Percentiles rank a stretch among this genome's conserved stretches.
Evolutionary conservation across 768 basidiomycete genomes (phyloP).

Genomic region (Coprinellus aureogranulatus): DNA sequence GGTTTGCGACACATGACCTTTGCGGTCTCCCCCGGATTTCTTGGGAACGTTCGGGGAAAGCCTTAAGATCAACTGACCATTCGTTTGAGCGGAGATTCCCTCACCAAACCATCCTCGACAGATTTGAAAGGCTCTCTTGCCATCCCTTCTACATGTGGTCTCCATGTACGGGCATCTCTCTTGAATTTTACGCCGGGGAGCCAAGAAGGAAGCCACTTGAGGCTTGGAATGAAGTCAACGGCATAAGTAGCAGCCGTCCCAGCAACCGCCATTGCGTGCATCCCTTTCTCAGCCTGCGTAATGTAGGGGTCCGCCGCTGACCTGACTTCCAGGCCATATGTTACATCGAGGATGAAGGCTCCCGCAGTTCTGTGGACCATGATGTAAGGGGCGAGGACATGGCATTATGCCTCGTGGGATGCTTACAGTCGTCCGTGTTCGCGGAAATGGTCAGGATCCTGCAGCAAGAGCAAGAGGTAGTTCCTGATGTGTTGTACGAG

Average conservation of each 20-base stretch:
- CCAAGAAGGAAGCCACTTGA: conserved; percentile 46
- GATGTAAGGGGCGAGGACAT: neutral
- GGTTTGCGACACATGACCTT: neutral
- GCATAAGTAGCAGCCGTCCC: conserved; percentile 22
- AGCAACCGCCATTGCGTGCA: conserved; percentile 19
- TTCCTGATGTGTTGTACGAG: neutral
- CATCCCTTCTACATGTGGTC: neutral
- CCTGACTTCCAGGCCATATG: conserved; percentile 6
- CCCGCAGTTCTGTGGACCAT: neutral
- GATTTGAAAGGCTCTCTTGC: neutral
- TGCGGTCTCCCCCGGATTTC: neutral
- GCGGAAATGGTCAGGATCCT: conserved; percentile 1
- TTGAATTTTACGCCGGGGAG: conserved; percentile 48
- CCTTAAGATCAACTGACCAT: neutral
- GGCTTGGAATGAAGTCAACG: conserved; percentile 28
- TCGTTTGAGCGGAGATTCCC: neutral
- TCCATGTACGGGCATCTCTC: conserved; percentile 27
- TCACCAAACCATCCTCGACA: conserved; percentile 2
- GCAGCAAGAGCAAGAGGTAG: neutral
- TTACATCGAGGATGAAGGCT: conserved; percentile 7
- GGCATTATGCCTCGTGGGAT: neutral
- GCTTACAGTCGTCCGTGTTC: neutral
- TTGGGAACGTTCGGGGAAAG: neutral
- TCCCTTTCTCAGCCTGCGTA: conserved; percentile 15
- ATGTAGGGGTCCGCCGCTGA: conserved; percentile 15